Evolutionary conservation across 1,284 basidiomycete genomes (phyloP).

Genomic region (Pseudozyma tsukubaensis): DNA sequence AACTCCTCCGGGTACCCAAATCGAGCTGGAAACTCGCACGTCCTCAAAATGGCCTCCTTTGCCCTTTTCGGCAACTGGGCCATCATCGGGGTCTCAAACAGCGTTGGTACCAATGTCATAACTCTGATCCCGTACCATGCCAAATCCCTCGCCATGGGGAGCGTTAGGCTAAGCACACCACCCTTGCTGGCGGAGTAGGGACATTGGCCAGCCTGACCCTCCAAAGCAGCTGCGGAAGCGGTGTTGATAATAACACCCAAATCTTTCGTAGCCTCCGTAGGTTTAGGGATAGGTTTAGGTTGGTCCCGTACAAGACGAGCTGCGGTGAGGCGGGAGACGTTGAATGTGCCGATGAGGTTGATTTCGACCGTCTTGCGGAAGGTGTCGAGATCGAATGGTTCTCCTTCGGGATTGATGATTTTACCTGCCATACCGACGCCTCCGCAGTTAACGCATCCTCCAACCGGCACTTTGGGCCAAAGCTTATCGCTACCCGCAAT

Average conservation of each 20-base stretch:
- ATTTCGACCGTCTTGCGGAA: slow-evolving; percentile 64
- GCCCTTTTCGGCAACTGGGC: slow-evolving; percentile 51
- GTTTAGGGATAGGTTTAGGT: slow-evolving; percentile 42
- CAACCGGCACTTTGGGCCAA: slow-evolving; percentile 55
- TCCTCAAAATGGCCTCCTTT: slow-evolving; percentile 29
- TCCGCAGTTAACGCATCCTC: slow-evolving; percentile 68
- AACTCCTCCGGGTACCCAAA: slow-evolving; percentile 66
- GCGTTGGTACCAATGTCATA: slow-evolving; percentile 63
- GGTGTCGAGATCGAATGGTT: slow-evolving; percentile 64
- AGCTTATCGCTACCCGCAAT: slow-evolving; percentile 49
- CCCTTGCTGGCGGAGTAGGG: slow-evolving; percentile 67
- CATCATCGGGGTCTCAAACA: slow-evolving; percentile 69
- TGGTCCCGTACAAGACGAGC: slow-evolving; percentile 59
- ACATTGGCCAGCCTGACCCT: slow-evolving; percentile 69
- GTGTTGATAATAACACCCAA: slow-evolving; percentile 69
- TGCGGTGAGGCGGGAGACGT: slow-evolving; percentile 67
- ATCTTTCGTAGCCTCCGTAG: slow-evolving; percentile 52
- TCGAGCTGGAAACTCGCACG: slow-evolving; percentile 45
- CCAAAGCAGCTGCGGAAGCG: slow-evolving; percentile 65
- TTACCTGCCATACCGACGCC: slow-evolving; percentile 69
- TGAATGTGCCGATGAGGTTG: slow-evolving; percentile 66
- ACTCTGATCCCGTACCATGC: slow-evolving; percentile 65
- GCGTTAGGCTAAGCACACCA: slow-evolving; percentile 63
- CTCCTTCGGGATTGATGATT: slow-evolving; percentile 61
- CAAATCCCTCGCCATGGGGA: slow-evolving; percentile 69